Evolutionary conservation across 2,329 filamentous ascomycete species (phyloP).

Genomic region (Aspergillus clavatus): DNA sequence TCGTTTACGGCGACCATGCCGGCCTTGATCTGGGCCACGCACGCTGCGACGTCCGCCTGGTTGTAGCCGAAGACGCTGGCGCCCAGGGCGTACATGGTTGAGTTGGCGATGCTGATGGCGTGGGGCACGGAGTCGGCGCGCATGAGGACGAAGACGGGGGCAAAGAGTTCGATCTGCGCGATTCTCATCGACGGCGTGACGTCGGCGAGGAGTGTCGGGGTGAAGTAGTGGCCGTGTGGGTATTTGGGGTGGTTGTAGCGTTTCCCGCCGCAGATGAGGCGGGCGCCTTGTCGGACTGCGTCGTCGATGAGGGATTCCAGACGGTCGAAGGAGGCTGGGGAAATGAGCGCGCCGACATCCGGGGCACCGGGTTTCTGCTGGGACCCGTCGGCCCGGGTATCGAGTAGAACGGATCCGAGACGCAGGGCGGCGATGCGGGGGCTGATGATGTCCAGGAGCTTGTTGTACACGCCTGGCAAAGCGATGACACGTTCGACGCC

Average conservation of each 20-base stretch:
- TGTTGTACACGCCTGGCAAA: slow-evolving; percentile 68
- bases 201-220: slow-evolving; percentile 83
- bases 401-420: slow-evolving; percentile 64
- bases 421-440: slow-evolving; percentile 70
- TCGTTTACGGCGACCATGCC: slow-evolving; percentile 97
- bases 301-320: slow-evolving; percentile 73
- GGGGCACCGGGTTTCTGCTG: slow-evolving; percentile 26
- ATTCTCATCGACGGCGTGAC: slow-evolving; percentile 82
- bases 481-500: slow-evolving; percentile 91
- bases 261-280: slow-evolving; percentile 73
- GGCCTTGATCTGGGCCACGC: slow-evolving; percentile 65
- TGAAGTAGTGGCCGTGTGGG: slow-evolving; percentile 82
- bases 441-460: slow-evolving; percentile 64
- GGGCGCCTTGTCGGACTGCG: slow-evolving; percentile 73
- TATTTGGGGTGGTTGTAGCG: slow-evolving; percentile 67
- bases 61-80: slow-evolving; percentile 79
- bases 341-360: slow-evolving; percentile 89
- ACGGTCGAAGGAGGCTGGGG: slow-evolving; percentile 65
- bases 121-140: slow-evolving; percentile 61
- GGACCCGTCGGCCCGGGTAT: slow-evolving; percentile 29
- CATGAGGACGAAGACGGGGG: slow-evolving; percentile 83
- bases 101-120: slow-evolving; percentile 75
- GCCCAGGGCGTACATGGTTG: slow-evolving; percentile 78
- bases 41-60: slow-evolving; percentile 55
- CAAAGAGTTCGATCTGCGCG: slow-evolving; percentile 87